Base-by-base conservation (phyloP, 2,329 filamentous ascomycete species). In the Scleromitrula shiraiana region DNA sequence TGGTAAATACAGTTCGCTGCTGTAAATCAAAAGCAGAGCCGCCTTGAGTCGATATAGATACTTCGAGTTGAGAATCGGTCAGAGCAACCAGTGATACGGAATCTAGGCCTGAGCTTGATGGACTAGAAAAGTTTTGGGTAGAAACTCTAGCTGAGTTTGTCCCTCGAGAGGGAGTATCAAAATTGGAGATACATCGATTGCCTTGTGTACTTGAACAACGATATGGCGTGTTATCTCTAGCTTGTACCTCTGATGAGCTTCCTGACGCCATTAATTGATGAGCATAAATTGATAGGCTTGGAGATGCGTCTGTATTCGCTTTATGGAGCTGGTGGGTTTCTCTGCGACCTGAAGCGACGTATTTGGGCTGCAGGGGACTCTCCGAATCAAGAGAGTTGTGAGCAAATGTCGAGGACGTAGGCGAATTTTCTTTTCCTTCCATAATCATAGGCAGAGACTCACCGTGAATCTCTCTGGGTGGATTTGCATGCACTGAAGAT, bases 81-180 rank as follows among this genome's bases (percentile, higher is more conserved):
- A 49, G 17, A 7, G 9, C 41, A n/a, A 49, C 24, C 46, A 46
- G 33, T 8, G 41, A 45, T 32, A 49, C 41, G 1, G 41, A 46
- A 15, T 49, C 41, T 5, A 6, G 35, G 3, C 27, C 41, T 20
- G 41, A 35, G 22, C 19, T 30, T 27, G 27, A 9, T 4, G 12
- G 26, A 2, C 6, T 19, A 41, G 7, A 17, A 3, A 5, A 2
- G 2, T 15, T 27, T 17, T 19, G 4, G n/a, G 14, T 5, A 12
- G 23, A 26, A 30, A 14, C 7, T 14, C n/a, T n/a, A n/a, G n/a
- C n/a, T n/a, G n/a, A n/a, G n/a, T n/a, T n/a, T n/a, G n/a, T n/a
- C n/a, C n/a, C n/a, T n/a, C n/a, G n/a, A n/a, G n/a, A n/a, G n/a
- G n/a, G n/a, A n/a, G n/a, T n/a, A n/a, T n/a, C n/a, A n/a, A n/a